Evolutionary conservation across 805 yeast species (phyloP), one percentile per base, ranked within the genome.

Genomic region (Candida khao-thaluensis): DNA sequence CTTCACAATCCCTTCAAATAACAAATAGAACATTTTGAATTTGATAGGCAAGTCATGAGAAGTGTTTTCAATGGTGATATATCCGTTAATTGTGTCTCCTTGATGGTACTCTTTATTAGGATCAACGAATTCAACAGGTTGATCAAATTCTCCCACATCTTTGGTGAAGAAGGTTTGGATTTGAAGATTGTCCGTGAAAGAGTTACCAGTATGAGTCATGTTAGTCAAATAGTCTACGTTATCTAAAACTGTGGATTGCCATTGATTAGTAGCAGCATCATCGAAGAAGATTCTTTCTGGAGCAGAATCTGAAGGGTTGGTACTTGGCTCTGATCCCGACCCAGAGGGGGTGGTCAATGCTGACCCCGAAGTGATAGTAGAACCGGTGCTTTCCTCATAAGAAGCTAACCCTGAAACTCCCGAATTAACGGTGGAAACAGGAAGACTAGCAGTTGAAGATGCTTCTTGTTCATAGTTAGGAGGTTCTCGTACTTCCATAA

Each of bases 1-100:
- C 16, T 41, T 44, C 17, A 62, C 52, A 12, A 54, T 58, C 1
- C 84, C 85, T 50, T 79, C 85, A 22, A 80, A 61, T 1, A 79
- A 64, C 6, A 79, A 73, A 38, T 76, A 67, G 51, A 82, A 75
- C 79, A 78, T 77, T 48, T 81, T 83, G 51, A 81, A 83, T 2
- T 74, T 73, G 15, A 82, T 63, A 0, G 68, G 60, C 24, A 17
- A 7, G 12, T 57, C 46, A 1, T 53, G 37, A 2, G 75, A 56
- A 5, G 49, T 59, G 49, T 78, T 79, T 37, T 63, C 59, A 15
- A 77, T 61, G 0, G 56, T 47, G 6, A 74, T 59, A 48, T 72
- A 77, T 0, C 91, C 91, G 50, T 76, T 72, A 10, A 83, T 65
- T 15, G 68, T 66, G 52, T 82, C 89, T n/a, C 87, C 87, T 9